These are phyloP conservation scores for Aspergillus hortae DNA, from an alignment of 2,329 filamentous ascomycete genomes.

Conservation along the genomic window DNA sequence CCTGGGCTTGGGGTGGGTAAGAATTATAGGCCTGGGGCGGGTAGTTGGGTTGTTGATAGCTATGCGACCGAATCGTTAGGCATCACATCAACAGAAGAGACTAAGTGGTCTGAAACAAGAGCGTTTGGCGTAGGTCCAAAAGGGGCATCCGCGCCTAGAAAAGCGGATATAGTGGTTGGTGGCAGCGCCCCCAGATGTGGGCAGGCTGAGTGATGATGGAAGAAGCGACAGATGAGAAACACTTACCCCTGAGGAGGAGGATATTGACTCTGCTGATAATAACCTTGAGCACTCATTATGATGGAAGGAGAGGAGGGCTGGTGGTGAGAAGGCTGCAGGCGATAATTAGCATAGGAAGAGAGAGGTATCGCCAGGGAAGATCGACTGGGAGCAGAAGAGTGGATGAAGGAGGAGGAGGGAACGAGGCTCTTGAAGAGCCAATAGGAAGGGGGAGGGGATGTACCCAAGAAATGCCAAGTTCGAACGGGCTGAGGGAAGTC, in stretches of 20 bases:
- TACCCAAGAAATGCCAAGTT: conserved; percentile 24
- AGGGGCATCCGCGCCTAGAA: neutral
- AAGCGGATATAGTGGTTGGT: neutral
- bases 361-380: neutral
- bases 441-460: conserved; percentile 10
- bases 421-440: conserved; percentile 10
- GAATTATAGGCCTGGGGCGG: too few relatives aligned
- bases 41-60: conserved; percentile 21
- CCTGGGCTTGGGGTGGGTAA: too few relatives aligned
- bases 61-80: too few relatives aligned
- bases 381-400: conserved; percentile 1
- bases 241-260: conserved; percentile 38
- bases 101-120: neutral
- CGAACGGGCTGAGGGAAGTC: neutral
- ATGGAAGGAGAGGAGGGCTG: neutral
- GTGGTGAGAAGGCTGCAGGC: neutral
- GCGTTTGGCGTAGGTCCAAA: neutral
- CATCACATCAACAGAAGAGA: neutral
- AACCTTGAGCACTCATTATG: conserved; percentile 18
- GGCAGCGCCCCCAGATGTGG: too few relatives aligned
- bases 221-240: neutral
- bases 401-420: conserved; percentile 4
- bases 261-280: conserved; percentile 25
- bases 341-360: neutral
- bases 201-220: too few relatives aligned